These are phyloP conservation scores for Paraphoma sp. DNA, from an alignment of 2,329 filamentous ascomycete species.

Conservation along the genomic window DNA sequence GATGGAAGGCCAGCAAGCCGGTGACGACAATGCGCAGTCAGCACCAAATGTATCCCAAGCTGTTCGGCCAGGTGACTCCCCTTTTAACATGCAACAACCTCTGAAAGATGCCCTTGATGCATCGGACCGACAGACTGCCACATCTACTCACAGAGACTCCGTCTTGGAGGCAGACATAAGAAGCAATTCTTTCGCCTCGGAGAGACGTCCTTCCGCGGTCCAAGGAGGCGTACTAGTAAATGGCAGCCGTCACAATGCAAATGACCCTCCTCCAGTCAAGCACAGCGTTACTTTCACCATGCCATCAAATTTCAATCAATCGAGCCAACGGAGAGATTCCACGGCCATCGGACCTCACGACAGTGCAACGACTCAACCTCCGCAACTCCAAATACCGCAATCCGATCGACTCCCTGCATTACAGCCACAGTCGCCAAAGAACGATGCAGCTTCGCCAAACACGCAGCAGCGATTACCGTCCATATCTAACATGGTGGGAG, in stretches of 20 bases:
- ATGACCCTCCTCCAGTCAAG: constrained; percentile 5
- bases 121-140: constrained; percentile 13
- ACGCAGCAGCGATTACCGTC: constrained; percentile 38
- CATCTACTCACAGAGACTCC: constrained; percentile 21
- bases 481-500: constrained; percentile 40
- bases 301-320: constrained; percentile 12
- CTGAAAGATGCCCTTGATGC: constrained; percentile 25
- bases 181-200: constrained; percentile 6
- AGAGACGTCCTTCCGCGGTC: constrained; percentile 20
- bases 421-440: constrained; percentile 41
- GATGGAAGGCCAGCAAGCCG: constrained; percentile 31
- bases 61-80: constrained; percentile 9
- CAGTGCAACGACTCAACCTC: constrained; percentile 32
- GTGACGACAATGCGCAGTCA: constrained; percentile 10
- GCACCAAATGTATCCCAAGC: constrained; percentile 7
- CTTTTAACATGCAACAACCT: constrained; percentile 19
- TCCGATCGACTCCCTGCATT: constrained; percentile 45
- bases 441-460: constrained; percentile 40
- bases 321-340: constrained; percentile 22
- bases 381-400: constrained; percentile 40
- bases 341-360: constrained; percentile 28
- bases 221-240: constrained; percentile 5
- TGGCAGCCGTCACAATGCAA: constrained; percentile 8
- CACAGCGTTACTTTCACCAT: constrained; percentile 11
- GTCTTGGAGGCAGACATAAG: constrained; percentile 22